Conservation (phyloP, 305 asterid genomes). For the Fraxinus dipetala region DNA sequence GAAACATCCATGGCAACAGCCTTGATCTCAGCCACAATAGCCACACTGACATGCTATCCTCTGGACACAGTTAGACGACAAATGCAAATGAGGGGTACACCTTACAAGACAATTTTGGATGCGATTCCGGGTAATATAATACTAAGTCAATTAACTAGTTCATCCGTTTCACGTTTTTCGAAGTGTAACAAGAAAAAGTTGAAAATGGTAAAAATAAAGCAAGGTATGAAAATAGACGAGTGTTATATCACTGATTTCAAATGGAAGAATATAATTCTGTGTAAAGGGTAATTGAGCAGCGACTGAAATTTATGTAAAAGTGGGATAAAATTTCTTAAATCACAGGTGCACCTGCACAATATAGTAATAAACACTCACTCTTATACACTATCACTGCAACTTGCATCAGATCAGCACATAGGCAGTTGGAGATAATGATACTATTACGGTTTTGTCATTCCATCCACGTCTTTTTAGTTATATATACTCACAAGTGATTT, state of each 20-base stretch:
- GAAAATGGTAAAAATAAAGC: background rate
- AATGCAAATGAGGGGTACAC: slow-evolving; percentile 93
- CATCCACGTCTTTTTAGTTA: background rate
- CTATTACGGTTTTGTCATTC: background rate
- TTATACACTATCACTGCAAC: background rate
- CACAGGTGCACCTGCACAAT: background rate
- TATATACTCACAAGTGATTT: background rate
- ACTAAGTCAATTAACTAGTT: slow-evolving; percentile 7
- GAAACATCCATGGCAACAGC: slow-evolving; percentile 70
- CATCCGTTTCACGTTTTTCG: background rate
- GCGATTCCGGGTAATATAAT: slow-evolving; percentile 66
- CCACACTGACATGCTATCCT: slow-evolving; percentile 85
- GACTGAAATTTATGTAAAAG: background rate
- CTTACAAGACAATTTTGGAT: slow-evolving; percentile 66
- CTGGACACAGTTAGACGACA: slow-evolving; percentile 87
- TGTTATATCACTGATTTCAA: background rate
- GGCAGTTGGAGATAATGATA: background rate
- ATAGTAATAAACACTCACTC: background rate
- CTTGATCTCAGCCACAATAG: slow-evolving; percentile 78
- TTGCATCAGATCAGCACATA: background rate
- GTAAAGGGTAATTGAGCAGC: background rate
- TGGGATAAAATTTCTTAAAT: background rate
- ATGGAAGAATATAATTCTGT: background rate
- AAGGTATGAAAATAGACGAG: background rate
- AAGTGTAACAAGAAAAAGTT: background rate